These are phyloP conservation scores for Rutidosis leptorrhynchoides DNA, from an alignment of 129 eudicot species.

Conservation along the genomic window DNA sequence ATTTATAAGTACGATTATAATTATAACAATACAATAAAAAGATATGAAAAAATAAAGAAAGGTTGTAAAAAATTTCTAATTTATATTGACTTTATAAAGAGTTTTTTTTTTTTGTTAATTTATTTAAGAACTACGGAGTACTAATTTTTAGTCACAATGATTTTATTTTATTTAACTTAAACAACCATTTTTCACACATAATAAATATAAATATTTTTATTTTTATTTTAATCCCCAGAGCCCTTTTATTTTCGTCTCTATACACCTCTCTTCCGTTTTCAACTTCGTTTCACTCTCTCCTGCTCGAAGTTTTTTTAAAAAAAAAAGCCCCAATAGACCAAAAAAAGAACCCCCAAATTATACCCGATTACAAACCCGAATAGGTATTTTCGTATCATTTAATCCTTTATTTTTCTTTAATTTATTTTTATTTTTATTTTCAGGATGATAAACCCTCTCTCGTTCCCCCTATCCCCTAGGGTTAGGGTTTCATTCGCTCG, in stretches of 20 bases:
- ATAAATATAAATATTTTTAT: too few species aligned
- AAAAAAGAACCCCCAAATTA: conserved; percentile 14
- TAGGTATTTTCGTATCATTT: conserved; percentile 33
- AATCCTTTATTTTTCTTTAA: conserved; percentile 18
- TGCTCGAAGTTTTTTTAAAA: conserved; percentile 30
- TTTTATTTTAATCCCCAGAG: background rate
- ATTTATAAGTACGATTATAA: too few species aligned
- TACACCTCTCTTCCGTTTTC: conserved; percentile 16
- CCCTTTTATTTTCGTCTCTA: conserved; percentile 3
- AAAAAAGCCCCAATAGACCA: conserved; percentile 14
- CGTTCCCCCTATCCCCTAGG: background rate
- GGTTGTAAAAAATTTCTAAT: too few species aligned
- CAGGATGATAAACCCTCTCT: conserved; percentile 23
- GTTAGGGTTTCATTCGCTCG: background rate
- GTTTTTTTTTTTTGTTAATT: too few species aligned
- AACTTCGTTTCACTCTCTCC: conserved; percentile 25
- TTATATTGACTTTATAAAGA: too few species aligned
- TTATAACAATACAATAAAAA: too few species aligned
- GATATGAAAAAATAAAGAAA: too few species aligned
- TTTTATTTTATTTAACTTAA: too few species aligned
- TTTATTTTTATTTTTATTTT: conserved; percentile 13
- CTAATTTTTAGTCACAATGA: too few species aligned
- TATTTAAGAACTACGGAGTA: too few species aligned
- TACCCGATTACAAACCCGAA: conserved; percentile 51
- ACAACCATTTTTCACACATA: too few species aligned